Evolutionary conservation across 345 rosid species (phyloP).

Genomic region (Eucalyptus microcorys): DNA sequence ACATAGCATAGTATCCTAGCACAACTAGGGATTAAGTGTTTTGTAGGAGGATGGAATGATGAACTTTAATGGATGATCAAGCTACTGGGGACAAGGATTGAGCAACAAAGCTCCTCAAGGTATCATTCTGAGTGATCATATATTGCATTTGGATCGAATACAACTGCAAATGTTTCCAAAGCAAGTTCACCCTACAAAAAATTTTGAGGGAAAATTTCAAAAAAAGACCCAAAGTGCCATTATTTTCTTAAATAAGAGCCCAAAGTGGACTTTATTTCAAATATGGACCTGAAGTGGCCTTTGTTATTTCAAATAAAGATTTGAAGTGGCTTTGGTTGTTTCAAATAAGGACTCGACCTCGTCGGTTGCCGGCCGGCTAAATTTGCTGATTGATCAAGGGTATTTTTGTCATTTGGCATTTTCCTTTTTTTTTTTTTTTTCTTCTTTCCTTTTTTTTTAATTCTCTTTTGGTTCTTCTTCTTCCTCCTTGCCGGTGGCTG

Average conservation of each 20-base stretch:
- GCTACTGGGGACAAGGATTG: neutral
- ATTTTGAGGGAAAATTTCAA: neutral
- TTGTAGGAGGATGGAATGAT: neutral
- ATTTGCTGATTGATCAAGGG: rapidly evolving
- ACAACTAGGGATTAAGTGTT: neutral
- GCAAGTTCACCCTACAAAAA: neutral
- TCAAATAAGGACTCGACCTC: no score
- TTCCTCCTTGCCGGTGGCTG: rapidly evolving
- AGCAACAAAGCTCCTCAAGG: neutral
- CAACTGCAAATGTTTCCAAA: neutral
- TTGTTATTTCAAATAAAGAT: no score
- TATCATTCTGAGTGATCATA: neutral
- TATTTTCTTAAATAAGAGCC: no score
- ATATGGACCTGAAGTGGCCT: no score
- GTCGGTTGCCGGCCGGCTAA: rapidly evolving
- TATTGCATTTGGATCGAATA: neutral
- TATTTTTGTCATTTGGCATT: no score
- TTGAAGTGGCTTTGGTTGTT: no score
- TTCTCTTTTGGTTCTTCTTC: no score
- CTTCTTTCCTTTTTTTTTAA: no score
- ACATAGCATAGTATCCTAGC: neutral
- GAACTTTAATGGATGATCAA: neutral
- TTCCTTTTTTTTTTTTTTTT: no score
- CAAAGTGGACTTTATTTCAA: no score
- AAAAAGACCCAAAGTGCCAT: no score